These are phyloP conservation scores for Coemansia sp. DNA, from an alignment of 192 early-diverging fungal species.

Conservation along the genomic window DNA sequence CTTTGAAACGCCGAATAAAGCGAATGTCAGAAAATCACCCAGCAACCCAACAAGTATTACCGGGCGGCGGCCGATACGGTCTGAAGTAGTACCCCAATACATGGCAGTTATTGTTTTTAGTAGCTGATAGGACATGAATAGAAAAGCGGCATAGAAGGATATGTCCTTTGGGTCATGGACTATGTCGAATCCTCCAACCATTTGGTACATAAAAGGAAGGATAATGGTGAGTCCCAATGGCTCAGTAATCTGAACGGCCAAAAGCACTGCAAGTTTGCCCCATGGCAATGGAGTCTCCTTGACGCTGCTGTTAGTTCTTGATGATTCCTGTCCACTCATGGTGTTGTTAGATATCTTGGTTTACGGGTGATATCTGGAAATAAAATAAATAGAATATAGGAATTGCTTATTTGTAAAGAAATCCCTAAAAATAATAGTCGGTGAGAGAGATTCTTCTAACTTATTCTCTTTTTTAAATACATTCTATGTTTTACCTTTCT, in stretches of 20 bases:
- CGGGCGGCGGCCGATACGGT: slow-evolving; percentile 77
- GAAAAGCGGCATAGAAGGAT: slow-evolving; percentile 63
- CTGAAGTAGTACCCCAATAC: slow-evolving; percentile 68
- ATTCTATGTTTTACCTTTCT: too few relatives aligned
- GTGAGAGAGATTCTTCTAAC: too few relatives aligned
- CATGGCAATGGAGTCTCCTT: slow-evolving; percentile 43
- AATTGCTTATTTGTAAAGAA: too few relatives aligned
- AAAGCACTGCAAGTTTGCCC: slow-evolving; percentile 20
- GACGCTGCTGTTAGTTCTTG: too few relatives aligned
- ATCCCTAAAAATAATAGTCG: too few relatives aligned
- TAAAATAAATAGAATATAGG: too few relatives aligned
- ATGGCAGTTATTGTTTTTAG: slow-evolving; percentile 47
- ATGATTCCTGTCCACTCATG: too few relatives aligned
- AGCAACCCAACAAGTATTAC: slow-evolving; percentile 70
- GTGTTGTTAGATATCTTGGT: too few relatives aligned
- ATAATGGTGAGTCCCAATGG: slow-evolving; percentile 70
- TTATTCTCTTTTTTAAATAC: too few relatives aligned
- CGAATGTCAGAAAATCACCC: slow-evolving; percentile 64
- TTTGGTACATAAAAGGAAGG: slow-evolving; percentile 56
- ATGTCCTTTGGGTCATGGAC: slow-evolving; percentile 69
- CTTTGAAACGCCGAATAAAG: slow-evolving; percentile 61
- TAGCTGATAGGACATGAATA: slow-evolving; percentile 45
- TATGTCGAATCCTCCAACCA: slow-evolving; percentile 66
- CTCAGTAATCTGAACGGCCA: slow-evolving; percentile 55
- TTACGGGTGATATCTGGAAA: too few relatives aligned